Base-by-base conservation (phyloP, 1,284 basidiomycete genomes). In the Ustilago loliicola region DNA sequence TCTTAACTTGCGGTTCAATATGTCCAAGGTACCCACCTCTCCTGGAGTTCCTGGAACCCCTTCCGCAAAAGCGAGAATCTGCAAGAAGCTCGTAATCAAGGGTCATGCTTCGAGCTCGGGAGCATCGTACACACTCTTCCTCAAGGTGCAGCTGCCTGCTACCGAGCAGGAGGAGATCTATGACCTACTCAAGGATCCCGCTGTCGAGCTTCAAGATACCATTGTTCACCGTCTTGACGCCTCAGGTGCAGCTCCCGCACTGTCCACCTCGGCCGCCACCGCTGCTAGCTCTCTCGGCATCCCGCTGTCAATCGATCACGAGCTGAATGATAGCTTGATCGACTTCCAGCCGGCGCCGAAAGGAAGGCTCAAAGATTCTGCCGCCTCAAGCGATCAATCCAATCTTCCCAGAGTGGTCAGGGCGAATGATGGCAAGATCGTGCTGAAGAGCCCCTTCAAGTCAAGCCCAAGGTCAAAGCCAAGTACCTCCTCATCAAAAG, bases 11-110 rank as follows among this genome's bases (percentile, higher is more conserved):
- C 25, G 23, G 48, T 9, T 21, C 50, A 21, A 25, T 17, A 67
- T 73, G 71, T 19, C 58, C 11, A n/a, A 40, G 1, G 19, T 11
- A 1, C 32, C 48, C 25, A 45, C 19, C 7, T 50, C 65, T 17
- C 27, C 48, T 17, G 48, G 17, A 17, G 36, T 47, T 4, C 52
- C 64, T 3, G 23, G 45, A n/a, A 61, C 36, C 36, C 42, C 61
- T 29, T 36, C 52, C 8, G 4, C 57, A 3, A 53, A 15, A 3
- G 11, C 61, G 9, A 64, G 74, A 36, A 61, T 79, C 40, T 76
- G 77, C 61, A 71, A 75, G 55, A 79, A 76, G 59, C 65, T 79
- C 34, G 68, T 79, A 29, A 25, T 79, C 52, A 71, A 72, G 27
- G 77, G 77, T 10, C 63, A 72, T 19, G 77, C 72, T 1, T 61